Percentiles rank a stretch among this genome's conserved stretches.
Evolutionary conservation across 768 basidiomycete genomes (phyloP).

Genomic region (Pleurotus pulmonarius): DNA sequence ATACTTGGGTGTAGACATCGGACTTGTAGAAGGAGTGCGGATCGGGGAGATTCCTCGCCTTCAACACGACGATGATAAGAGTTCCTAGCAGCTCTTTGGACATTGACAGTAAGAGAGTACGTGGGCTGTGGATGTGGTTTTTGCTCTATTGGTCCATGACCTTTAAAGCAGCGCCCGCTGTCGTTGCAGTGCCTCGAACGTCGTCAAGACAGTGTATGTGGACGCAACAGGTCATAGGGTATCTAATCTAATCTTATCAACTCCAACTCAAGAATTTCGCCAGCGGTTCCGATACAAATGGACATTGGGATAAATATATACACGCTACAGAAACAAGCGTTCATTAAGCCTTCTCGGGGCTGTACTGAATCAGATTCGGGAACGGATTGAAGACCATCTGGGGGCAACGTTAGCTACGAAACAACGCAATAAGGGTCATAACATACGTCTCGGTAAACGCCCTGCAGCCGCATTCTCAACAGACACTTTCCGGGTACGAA

Average conservation of each 20-base stretch:
- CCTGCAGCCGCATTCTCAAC: slow-evolving; percentile 54
- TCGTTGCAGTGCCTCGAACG: not conserved
- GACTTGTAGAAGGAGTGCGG: slow-evolving; percentile 88
- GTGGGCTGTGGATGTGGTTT: not conserved
- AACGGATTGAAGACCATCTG: slow-evolving; percentile 51
- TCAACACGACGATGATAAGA: slow-evolving; percentile 79
- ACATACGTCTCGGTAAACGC: slow-evolving; percentile 53
- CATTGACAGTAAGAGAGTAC: slow-evolving; percentile 13
- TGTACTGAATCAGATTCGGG: slow-evolving; percentile 53
- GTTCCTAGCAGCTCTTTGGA: slow-evolving; percentile 63
- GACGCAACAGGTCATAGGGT: no score
- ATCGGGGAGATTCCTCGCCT: slow-evolving; percentile 79
- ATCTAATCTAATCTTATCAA: no score
- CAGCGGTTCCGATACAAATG: no score
- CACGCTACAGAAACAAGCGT: no score
- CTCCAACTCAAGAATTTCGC: no score
- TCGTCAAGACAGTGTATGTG: not conserved
- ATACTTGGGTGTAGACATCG: slow-evolving; percentile 75
- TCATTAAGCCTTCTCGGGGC: slow-evolving; percentile 13
- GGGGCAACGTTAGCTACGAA: not conserved
- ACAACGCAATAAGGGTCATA: not conserved
- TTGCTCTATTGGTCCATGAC: not conserved
- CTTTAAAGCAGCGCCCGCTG: no score
- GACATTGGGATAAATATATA: no score
- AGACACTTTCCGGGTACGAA: slow-evolving; percentile 52